Evolutionary conservation across 2,329 filamentous ascomycete genomes (phyloP), one percentile per base, ranked within the genome.

Genomic region (Hymenotorrendiella dingleyae): DNA sequence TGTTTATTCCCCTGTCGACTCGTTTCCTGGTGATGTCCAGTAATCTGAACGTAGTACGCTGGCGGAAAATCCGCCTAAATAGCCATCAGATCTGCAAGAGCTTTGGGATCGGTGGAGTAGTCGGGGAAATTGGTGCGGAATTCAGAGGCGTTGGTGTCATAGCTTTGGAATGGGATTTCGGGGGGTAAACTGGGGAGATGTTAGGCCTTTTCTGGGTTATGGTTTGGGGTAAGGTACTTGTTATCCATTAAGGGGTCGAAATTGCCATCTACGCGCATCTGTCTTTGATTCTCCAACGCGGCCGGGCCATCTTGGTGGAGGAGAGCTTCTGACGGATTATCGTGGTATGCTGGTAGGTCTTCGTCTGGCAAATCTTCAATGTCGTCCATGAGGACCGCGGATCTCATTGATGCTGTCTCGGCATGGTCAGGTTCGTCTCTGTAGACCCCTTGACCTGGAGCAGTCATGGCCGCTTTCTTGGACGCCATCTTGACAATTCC

Each of bases 1-100:
- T 65, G 66, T 55, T 72, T 73, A 48, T 69, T 51, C 16, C 34
- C 27, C 16, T 20, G 28, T 3, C 35, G 19, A 11, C 44, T 34
- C 9, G 55, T 61, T 40, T 62, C 56, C 17, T 46, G 48, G 20
- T 64, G 62, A 6, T 54, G 56, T 12, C 64, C 64, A 12, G 47
- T 43, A 16, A 66, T 45, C 29, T 52, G 48, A 2, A 64, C 47
- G 20, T 50, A 50, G 33, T 59, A 60, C 2, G 36, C 38, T 2
- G 58, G 57, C 8, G 57, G 53, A 34, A 54, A 60, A 11, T 30
- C 20, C 7, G 54, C 50, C 48, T 62, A 58, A 21, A 53, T 39
- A 7, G 34, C 36, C 33, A 62, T 58, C 54, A 59, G 49, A 0
- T 42, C 16, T 27, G 48, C 50, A 17, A 62, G 56, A 22, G 37